A percentile compares a stretch with the other conserved stretches of the same genome.
Evolutionary conservation across 768 basidiomycete species (phyloP).

Genomic region (Podaxis sp.): DNA sequence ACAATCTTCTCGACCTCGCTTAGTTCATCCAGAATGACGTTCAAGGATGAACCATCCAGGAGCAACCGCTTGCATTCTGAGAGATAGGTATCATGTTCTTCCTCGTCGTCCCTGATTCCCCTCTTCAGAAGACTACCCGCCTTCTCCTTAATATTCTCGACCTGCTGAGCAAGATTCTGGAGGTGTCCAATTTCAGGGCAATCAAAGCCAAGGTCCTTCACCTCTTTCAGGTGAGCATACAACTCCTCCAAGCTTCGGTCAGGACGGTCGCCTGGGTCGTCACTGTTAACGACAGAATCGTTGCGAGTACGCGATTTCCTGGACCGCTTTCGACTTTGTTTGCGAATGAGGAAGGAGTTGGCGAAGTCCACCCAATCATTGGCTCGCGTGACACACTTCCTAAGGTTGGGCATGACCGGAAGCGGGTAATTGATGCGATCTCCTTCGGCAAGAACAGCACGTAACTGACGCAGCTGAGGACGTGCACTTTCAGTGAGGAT

Average conservation of each 20-base stretch:
- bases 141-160: constrained; percentile 62
- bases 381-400: constrained; percentile 77
- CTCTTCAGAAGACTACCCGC: constrained; percentile 50
- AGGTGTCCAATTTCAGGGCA: constrained; percentile 69
- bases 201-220: constrained; percentile 82
- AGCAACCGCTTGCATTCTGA: constrained; percentile 72
- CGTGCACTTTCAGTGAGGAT: constrained; percentile 66
- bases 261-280: constrained; percentile 67
- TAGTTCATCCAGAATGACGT: constrained; percentile 83
- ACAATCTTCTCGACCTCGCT: constrained; percentile 78
- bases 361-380: constrained; percentile 90
- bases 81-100: constrained; percentile 51
- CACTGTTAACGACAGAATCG: constrained; percentile 34
- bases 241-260: constrained; percentile 75
- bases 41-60: constrained; percentile 69
- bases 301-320: constrained; percentile 60
- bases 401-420: constrained; percentile 67
- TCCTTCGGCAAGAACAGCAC: constrained; percentile 83
- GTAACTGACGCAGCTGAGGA: constrained; percentile 75
- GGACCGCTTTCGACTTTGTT: constrained; percentile 78
- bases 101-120: constrained; percentile 27
- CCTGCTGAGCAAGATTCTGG: constrained; percentile 52
- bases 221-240: constrained; percentile 66
- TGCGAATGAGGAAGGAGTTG: constrained; percentile 74
- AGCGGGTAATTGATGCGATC: constrained; percentile 81